Evolutionary conservation across 495 filamentous ascomycete species (phyloP).

Genomic region (Xylaria venustula): DNA sequence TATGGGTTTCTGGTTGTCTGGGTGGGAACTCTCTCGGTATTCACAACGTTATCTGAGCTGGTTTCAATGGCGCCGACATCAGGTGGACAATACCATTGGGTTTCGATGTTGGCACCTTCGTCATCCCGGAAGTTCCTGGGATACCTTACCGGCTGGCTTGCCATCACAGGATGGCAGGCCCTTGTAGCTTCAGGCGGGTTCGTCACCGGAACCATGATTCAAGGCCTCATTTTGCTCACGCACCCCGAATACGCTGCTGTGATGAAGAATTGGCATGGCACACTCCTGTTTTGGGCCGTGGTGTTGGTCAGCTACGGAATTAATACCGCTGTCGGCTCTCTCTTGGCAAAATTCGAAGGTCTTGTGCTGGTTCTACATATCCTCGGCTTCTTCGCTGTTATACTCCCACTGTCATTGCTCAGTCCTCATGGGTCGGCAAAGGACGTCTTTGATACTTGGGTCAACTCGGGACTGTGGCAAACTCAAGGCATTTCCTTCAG

Average conservation of each 20-base stretch:
- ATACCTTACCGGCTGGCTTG: constrained; percentile 61
- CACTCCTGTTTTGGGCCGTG: constrained; percentile 55
- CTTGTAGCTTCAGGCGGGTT: constrained; percentile 52
- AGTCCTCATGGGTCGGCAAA: constrained; percentile 43
- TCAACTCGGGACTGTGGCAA: constrained; percentile 56
- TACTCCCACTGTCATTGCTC: constrained; percentile 56
- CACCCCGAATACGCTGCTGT: constrained; percentile 39
- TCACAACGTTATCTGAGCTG: constrained; percentile 29
- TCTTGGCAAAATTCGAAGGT: constrained; percentile 57
- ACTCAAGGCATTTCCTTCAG: constrained; percentile 52
- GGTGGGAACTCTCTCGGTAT: constrained; percentile 23
- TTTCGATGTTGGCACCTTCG: constrained; percentile 57
- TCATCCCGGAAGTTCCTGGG: constrained; percentile 55
- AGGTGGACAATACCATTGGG: constrained; percentile 44
- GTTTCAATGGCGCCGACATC: constrained; percentile 31
- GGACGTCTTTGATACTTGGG: constrained; percentile 53
- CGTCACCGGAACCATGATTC: constrained; percentile 56
- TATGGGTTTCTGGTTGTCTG: constrained; percentile 30
- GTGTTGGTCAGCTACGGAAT: constrained; percentile 51
- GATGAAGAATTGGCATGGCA: constrained; percentile 60
- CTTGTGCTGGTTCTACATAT: constrained; percentile 61
- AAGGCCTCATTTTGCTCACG: constrained; percentile 58
- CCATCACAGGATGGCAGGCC: constrained; percentile 60
- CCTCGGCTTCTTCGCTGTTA: constrained; percentile 58
- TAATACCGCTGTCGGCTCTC: constrained; percentile 55